These are phyloP conservation scores for Flaveria brownii DNA, from an alignment of 129 eudicot genomes.

Conservation along the genomic window DNA sequence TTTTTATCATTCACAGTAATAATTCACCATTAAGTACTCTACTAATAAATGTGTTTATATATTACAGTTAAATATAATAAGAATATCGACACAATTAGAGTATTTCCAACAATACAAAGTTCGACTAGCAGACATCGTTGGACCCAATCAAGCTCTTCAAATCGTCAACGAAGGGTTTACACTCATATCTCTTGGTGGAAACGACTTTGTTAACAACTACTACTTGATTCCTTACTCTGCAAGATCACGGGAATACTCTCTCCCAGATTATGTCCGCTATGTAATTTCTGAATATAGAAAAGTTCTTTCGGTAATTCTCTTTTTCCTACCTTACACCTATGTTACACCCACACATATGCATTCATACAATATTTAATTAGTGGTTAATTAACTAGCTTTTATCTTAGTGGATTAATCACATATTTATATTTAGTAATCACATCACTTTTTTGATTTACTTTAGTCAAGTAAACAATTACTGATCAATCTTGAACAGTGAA, in stretches of 20 bases:
- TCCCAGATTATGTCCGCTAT: constrained; percentile 38
- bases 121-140: constrained; percentile 25
- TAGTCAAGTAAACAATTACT: not conserved
- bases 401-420: not conserved
- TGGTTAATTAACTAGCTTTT: not conserved
- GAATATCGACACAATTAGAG: constrained; percentile 36
- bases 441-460: not conserved
- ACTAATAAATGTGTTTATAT: not conserved
- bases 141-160: constrained; percentile 19
- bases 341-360: not conserved
- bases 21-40: too few relatives aligned
- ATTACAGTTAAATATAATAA: constrained; percentile 32
- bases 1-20: too few relatives aligned
- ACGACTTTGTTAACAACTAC: constrained; percentile 45
- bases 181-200: constrained; percentile 41
- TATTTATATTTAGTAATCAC: not conserved
- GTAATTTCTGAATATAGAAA: constrained; percentile 35
- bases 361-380: not conserved
- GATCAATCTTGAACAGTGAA: not conserved
- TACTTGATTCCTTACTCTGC: constrained; percentile 39
- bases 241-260: constrained; percentile 35
- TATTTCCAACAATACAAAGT: constrained; percentile 39
- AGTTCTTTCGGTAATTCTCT: constrained; percentile 27
- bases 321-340: not conserved
- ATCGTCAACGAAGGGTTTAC: constrained; percentile 26